Percentiles rank a stretch among this genome's conserved stretches.
These are phyloP conservation scores for Colletotrichum shisoi DNA, from an alignment of 2,329 filamentous ascomycete genomes.

Conservation along the genomic window DNA sequence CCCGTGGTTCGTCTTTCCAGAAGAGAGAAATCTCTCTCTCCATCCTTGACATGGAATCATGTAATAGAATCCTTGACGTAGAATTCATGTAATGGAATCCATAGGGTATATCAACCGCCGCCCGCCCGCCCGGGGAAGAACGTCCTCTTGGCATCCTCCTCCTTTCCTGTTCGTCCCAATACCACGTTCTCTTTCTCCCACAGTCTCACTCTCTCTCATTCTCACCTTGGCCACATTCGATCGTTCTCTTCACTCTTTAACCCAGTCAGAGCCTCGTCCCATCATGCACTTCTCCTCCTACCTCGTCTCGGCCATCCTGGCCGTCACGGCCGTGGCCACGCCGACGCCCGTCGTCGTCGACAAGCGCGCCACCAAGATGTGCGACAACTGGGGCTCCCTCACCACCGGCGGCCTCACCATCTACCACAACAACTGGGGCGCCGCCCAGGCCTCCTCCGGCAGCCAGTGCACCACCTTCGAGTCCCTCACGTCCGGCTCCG, in stretches of 20 bases:
- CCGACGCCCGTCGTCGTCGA: slow-evolving; percentile 46
- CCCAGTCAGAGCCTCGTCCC: neutral
- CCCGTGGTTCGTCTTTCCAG: neutral
- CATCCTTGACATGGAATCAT: neutral
- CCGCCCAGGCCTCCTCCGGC: slow-evolving; percentile 46
- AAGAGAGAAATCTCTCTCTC: slow-evolving; percentile 1
- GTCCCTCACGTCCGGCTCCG: slow-evolving; percentile 46
- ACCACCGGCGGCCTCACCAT: slow-evolving; percentile 55
- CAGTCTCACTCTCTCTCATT: neutral
- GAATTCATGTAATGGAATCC: slow-evolving; percentile 1
- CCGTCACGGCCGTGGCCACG: slow-evolving; percentile 44
- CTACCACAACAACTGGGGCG: slow-evolving; percentile 63
- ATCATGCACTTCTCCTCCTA: slow-evolving; percentile 34
- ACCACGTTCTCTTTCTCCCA: neutral
- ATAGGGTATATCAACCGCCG: slow-evolving; percentile 19
- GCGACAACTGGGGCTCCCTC: slow-evolving; percentile 52
- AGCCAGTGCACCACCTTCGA: slow-evolving; percentile 54
- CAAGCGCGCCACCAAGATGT: slow-evolving; percentile 49
- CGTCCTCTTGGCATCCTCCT: neutral
- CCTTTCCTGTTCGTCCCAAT: neutral
- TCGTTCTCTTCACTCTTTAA: slow-evolving; percentile 20
- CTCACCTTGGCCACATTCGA: slow-evolving; percentile 1
- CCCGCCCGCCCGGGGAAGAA: neutral
- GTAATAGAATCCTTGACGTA: neutral
- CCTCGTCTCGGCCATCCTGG: slow-evolving; percentile 45